A percentile compares a stretch with the other conserved stretches of the same genome.
These are phyloP conservation scores for Yamadazyma sp. DNA, from an alignment of 1,139 yeast genomes.

Conservation along the genomic window DNA sequence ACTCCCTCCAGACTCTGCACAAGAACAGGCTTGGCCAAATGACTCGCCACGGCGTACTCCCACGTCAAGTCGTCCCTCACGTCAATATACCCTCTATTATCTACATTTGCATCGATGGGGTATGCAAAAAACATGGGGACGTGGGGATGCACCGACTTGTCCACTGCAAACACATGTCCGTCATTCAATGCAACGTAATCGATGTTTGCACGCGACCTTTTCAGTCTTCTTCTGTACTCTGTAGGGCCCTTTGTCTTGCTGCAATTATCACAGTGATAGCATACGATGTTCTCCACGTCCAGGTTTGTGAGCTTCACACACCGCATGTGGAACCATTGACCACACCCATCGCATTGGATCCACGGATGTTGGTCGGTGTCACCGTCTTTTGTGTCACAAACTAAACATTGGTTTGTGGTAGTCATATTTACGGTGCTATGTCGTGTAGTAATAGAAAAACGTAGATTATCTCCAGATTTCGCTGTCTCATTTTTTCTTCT, in stretches of 20 bases:
- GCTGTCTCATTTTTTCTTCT: not conserved
- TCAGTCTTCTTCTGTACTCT: conserved; percentile 53
- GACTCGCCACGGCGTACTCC: conserved; percentile 31
- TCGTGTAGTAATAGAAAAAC: not conserved
- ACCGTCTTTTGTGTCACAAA: conserved; percentile 13
- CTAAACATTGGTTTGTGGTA: conserved; percentile 19
- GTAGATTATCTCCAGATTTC: not conserved
- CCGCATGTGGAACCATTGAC: conserved; percentile 58
- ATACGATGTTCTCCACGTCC: conserved; percentile 40
- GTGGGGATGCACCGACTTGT: conserved; percentile 64
- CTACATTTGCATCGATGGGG: conserved; percentile 15
- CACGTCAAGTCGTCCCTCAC: conserved; percentile 30
- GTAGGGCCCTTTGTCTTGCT: conserved; percentile 50
- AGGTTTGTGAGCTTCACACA: conserved; percentile 46
- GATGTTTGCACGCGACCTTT: conserved; percentile 52
- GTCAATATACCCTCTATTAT: conserved; percentile 15
- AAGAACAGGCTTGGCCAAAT: conserved; percentile 29
- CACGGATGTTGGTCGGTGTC: conserved; percentile 27
- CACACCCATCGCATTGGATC: conserved; percentile 65
- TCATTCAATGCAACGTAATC: conserved; percentile 82
- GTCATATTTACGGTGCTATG: not conserved
- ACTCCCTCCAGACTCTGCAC: conserved; percentile 39
- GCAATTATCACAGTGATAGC: conserved; percentile 60
- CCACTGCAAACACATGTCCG: conserved; percentile 64
- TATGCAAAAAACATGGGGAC: conserved; percentile 36